Base-by-base conservation (phyloP, 2,329 filamentous ascomycete species). In the Sclerotinia borealis region DNA sequence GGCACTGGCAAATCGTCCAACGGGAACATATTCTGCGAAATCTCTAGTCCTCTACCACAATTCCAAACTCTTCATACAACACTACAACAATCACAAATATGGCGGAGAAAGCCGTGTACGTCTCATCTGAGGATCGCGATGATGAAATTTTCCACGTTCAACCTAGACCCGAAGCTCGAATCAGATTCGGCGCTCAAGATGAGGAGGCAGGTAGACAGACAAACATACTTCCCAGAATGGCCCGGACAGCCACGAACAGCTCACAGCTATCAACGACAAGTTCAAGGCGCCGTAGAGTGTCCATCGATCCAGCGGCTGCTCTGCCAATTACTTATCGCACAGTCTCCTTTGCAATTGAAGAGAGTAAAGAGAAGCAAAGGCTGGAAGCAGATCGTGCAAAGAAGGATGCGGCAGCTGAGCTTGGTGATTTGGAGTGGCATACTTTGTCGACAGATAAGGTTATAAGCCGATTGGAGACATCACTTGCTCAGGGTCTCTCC, bases 361-460 rank as follows among this genome's bases (percentile, higher is more conserved):
- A 85, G 64, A 78, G 79, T 52, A 81, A 81, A 66, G 78, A 77
- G 59, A 77, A 77, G 39, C 75, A 79, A 58, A 71, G 73, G 3
- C 76, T 77, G 36, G 75, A 79, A 55, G 72, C 74, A 4, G 72
- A 72, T 1, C 76, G 78, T 54, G 67, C 75, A 68, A 78, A 79
- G 66, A 76, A 77, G 39, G 72, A 74, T 39, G 76, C 80, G 3
- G 76, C 79, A 43, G 51, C 62, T 84, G 84, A 86, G 65, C 80
- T 87, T 62, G 83, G 80, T 55, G 79, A 81, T 63, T 79, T 90
- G 52, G 85, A 90, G 70, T 89, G 88, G 86, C 88, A 91, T 73
- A 84, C 77, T 1, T 75, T 89, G 11, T 73, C 83, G 0, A 70
- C 79, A 15, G 77, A 83, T 11, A 83, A 88, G 63, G 76, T 90